Base-by-base conservation (phyloP, 345 rosid species). In the Punica granatum region DNA sequence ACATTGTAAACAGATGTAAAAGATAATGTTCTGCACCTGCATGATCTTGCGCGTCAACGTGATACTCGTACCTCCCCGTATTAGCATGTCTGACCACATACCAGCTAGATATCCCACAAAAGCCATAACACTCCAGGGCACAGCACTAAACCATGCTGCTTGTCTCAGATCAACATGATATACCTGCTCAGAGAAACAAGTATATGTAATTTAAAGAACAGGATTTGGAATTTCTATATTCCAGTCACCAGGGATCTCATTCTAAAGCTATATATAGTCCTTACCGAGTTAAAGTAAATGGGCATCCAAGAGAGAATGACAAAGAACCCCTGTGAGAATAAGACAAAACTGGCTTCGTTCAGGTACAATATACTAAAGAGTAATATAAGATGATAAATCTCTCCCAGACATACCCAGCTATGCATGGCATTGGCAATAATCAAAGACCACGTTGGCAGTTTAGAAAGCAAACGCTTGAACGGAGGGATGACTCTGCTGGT, bases 301-400 rank as follows among this genome's bases (percentile, higher is more conserved):
- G 98, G 98, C 98, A 90, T 93, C 98, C 98, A 93, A 26, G 98
- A 87, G 72, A 93, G 98, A 78, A 93, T 89, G 75, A 90, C 92
- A 80, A 93, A 93, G 66, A 93, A 93, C 0, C 98, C 98, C 98
- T 93, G 89, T 53, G 78, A 42, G 66, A 15, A 39, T 44, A 68
- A 37, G 67, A 39, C 30, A 69, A 30, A 74, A 54, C 36, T 25
- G 65, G 66, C 18, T 6, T 21, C 66, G n/a, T 26, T 37, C 16
- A 70, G 58, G 19, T 30, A 33, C 11, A 37, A 63, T 39, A n/a
- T n/a, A 63, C 4, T 10, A 7, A 63, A 63, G 9, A 37, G 49
- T 63, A 63, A 35, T n/a, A 19, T 7, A 39, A 0, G 9, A 23
- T 39, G 16, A 19, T n/a, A 23, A 63, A 11, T 37, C 18, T 63